Evolutionary conservation across 305 asterid species (phyloP), one percentile per base, ranked within the genome.

Genomic region (Fraxinus floribunda): DNA sequence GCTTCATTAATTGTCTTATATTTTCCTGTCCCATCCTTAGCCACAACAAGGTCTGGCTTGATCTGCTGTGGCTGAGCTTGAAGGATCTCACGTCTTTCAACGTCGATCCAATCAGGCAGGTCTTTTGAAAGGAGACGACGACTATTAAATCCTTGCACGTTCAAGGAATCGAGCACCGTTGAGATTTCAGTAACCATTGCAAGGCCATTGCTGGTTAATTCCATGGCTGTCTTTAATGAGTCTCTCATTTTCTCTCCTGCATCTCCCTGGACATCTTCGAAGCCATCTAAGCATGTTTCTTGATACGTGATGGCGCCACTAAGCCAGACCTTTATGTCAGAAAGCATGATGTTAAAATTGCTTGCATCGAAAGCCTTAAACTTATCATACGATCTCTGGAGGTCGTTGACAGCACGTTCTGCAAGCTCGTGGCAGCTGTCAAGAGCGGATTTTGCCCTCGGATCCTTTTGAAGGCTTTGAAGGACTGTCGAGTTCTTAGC

Each of bases 261-360:
- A 3, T 90, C 91, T 15, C 94, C 91, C 0, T 49, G 38, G 24
- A 87, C 81, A 0, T 68, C 81, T 16, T 93, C 89, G 10, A 93
- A 93, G 1, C 91, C 91, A 34, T 93, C 95, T 32, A 93, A 80
- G 87, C 97, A 93, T 1, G 93, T 91, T 79, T 93, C 93, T 75
- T 90, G 94, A 81, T 93, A 83, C 0, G 97, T 93, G 75, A 91
- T 83, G 75, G 95, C 92, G 7, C 93, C 95, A 38, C 97, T 93
- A 8, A 93, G 89, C 97, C 97, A 93, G 4, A 86, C 86, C 84
- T 91, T 91, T 73, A 91, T 78, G 80, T 93, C 97, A 49, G 87
- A 32, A n/a, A 90, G 85, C 60, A 87, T 81, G 66, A 82, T 81
- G n/a, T 89, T 85, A 5, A 93, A 80, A 35, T 85, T 87, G 46